Base-by-base conservation (phyloP, 148 eudicot genomes). In the Selenicereus undatus region DNA sequence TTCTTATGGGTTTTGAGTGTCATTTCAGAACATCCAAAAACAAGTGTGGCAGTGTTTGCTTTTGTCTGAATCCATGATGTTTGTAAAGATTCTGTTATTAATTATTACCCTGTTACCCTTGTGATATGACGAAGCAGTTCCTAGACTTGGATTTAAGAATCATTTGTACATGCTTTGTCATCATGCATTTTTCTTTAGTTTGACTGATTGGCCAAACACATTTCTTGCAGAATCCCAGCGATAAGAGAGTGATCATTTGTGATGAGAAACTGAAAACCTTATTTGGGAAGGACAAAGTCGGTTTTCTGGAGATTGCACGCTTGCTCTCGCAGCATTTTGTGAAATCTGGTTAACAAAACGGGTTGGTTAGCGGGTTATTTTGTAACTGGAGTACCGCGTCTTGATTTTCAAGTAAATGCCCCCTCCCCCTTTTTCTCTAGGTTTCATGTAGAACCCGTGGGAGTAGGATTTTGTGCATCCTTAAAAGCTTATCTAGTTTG, bases 241-340 rank as follows among this genome's bases (percentile, higher is more conserved):
- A 92, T 82, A 92, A 86, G 85, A 90, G 43, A 74, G 86, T 85
- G 79, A 89, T 92, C 52, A 43, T 82, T 14, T 92, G 96, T 69
- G 96, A 92, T 45, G 89, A 87, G 81, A 90, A 84, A 78, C 87
- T 92, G 88, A 92, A 90, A 87, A 83, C 83, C 14, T 77, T 92
- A 27, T 89, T 92, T 32, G 92, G 90, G n/a, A 90, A 92, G 79
- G 96, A 89, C 43, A 84, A 54, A 42, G 91, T 92, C 54, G 86
- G 79, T 36, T 89, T 90, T 75, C 75, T 85, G 50, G 92, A 91
- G 80, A 43, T 90, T 77, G 88, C 90, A 10, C 83, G 77, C 66
- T 78, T 92, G 81, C 74, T 92, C 79, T 80, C 83, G 21, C 82
- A 54, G 35, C 95, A 92, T 79, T 91, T 92, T 66, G 81, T 84